Base-by-base conservation (phyloP, 192 early-diverging fungal genomes). In the Podila epigama region DNA sequence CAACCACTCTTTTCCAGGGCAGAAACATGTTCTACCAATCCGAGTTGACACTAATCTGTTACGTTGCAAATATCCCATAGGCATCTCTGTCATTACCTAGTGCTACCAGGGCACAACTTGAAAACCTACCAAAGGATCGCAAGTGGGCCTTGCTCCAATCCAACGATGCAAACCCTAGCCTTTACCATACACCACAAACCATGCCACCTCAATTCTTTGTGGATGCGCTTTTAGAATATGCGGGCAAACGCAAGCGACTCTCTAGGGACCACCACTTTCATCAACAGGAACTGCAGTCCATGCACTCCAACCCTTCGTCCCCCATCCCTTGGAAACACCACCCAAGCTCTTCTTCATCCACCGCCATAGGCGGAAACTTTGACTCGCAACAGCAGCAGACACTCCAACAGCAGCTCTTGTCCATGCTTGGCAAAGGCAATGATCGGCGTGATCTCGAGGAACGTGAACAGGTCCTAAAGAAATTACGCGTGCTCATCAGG, bases 151-250 rank as follows among this genome's bases (percentile, higher is more conserved):
- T 68, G 66, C 60, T 68, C 10, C 66, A 64, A 18, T 68, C 66
- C 50, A 68, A 68, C 31, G 73, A 68, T n/a, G 73, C 65, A 0
- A 60, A 63, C 9, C 66, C 65, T 11, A 36, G 51, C 5, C 55
- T 68, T 0, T 58, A 58, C 39, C 65, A 67, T 18, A 68, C 54
- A 32, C 53, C 73, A 2, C 60, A 77, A 32, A 64, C 66, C 13
- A 37, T 68, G 56, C 66, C 73, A 3, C 73, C 73, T 20, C 65
- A 77, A 56, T 60, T 64, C 61, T 68, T 77, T 68, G 53, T 77
- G 1, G 66, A 77, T 7, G 55, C 66, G 6, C 28, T 77, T 4
- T 27, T 68, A 28, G 73, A 68, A 25, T 77, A 59, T 25, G 11
- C 73, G 2, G 61, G 56, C 25, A 77, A 77, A 31, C 41, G 61